These are phyloP conservation scores for Bisporella sp. DNA, from an alignment of 2,329 filamentous ascomycete genomes.

Conservation along the genomic window DNA sequence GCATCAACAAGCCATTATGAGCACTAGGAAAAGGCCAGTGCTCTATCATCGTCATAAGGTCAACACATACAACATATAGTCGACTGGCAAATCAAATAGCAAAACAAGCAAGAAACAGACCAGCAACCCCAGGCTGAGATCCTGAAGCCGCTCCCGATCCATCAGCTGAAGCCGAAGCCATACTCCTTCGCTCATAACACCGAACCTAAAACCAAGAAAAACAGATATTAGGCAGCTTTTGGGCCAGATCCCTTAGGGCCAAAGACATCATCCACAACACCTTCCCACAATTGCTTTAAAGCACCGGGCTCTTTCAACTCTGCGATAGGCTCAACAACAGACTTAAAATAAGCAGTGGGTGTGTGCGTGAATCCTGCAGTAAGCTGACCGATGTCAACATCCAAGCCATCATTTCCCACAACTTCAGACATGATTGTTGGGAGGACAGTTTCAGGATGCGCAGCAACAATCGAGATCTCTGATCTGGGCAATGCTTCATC, in stretches of 20 bases:
- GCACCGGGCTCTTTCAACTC: conserved; percentile 34
- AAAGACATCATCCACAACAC: conserved; percentile 45
- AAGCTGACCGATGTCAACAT: conserved; percentile 48
- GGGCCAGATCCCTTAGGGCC: conserved; percentile 9
- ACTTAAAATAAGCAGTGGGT: conserved; percentile 25
- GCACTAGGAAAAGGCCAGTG: too few species aligned
- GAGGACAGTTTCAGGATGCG: conserved; percentile 45
- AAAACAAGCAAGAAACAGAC: too few species aligned
- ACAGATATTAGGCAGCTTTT: too few species aligned
- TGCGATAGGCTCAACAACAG: not conserved
- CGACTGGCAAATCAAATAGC: too few species aligned
- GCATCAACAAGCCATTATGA: too few species aligned
- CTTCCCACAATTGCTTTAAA: conserved; percentile 48
- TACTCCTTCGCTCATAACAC: too few species aligned
- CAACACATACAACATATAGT: too few species aligned
- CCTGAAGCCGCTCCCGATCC: too few species aligned
- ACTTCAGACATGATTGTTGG: conserved; percentile 46
- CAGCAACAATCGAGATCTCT: conserved; percentile 49
- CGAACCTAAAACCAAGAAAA: too few species aligned
- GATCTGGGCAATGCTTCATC: conserved; percentile 36
- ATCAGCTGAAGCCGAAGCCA: too few species aligned
- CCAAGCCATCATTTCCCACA: conserved; percentile 40
- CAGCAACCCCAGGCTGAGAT: too few species aligned
- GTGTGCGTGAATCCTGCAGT: conserved; percentile 24
- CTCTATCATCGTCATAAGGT: too few species aligned